phyloP scores from a whole-genome alignment of 176 grass and related monocot species.

The Oryza glumipatula region DNA sequence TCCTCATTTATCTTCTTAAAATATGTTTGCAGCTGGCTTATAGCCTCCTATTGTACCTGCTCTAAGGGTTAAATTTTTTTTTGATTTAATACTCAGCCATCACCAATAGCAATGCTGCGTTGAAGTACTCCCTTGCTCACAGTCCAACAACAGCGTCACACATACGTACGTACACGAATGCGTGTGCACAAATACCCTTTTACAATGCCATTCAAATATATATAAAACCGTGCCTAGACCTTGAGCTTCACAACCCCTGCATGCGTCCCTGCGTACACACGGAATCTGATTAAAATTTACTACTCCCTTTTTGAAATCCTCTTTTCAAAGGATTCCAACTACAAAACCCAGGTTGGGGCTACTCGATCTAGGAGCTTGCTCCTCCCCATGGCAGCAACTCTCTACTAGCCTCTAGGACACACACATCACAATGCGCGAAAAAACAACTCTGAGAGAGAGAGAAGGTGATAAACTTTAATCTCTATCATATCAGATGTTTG shows the following conservation, averaged over 20 bases:
- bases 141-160: not conserved
- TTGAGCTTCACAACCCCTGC: not conserved
- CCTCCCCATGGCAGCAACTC: conserved; percentile 4
- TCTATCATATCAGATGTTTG: too few species aligned
- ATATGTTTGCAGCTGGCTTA: too few species aligned
- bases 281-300: conserved; percentile 17
- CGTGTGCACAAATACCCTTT: not conserved
- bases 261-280: not conserved
- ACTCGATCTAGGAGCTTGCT: conserved; percentile 24
- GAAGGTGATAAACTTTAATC: too few species aligned
- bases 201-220: not conserved
- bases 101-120: too few species aligned
- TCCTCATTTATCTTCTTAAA: too few species aligned
- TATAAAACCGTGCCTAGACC: not conserved
- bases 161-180: not conserved
- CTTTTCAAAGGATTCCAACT: not conserved
- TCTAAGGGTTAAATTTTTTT: too few species aligned
- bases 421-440: conserved; percentile 27
- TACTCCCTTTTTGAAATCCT: conserved; percentile 13
- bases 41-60: too few species aligned
- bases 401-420: conserved; percentile 11
- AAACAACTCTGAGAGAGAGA: not conserved
- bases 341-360: too few species aligned
- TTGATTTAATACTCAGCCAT: too few species aligned
- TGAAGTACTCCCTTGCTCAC: not conserved